Evolutionary conservation across 2,329 filamentous ascomycete genomes (phyloP).

Genomic region (Arthrobotrys iridis): DNA sequence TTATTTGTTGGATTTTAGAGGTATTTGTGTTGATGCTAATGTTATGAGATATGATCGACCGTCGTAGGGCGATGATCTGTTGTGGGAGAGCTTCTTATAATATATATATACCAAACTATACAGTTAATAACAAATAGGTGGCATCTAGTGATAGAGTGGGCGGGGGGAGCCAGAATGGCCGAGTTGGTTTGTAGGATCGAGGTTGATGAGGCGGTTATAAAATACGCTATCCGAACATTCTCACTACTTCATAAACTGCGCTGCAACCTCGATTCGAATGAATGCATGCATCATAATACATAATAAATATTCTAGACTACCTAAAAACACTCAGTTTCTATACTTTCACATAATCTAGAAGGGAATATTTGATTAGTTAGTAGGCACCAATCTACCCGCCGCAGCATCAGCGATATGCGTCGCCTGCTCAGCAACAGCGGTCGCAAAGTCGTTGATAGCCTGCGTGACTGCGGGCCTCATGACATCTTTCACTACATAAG

Average conservation of each 20-base stretch:
- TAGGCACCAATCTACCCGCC: not conserved
- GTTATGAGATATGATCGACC: too few relatives aligned
- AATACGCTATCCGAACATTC: not conserved
- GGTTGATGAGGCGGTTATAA: not conserved
- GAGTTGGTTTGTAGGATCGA: not conserved
- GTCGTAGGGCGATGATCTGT: not conserved
- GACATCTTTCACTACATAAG: not conserved
- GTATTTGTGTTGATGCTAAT: too few relatives aligned
- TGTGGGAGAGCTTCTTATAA: not conserved
- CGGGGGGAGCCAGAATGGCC: not conserved
- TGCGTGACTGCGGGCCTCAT: not conserved
- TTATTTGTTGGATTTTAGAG: too few relatives aligned
- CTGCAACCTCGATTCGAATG: too few relatives aligned
- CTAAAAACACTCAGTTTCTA: too few relatives aligned
- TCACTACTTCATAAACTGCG: too few relatives aligned
- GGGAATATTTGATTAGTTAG: too few relatives aligned
- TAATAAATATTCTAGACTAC: too few relatives aligned
- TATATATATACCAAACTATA: too few relatives aligned
- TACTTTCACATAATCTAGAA: too few relatives aligned
- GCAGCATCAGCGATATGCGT: not conserved
- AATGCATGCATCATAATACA: too few relatives aligned
- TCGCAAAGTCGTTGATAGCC: not conserved
- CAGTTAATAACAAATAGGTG: not conserved
- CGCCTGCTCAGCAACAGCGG: not conserved
- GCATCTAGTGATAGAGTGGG: not conserved